phyloP scores from a whole-genome alignment of 2,329 filamentous ascomycete genomes.

The Boeremia exigua region DNA sequence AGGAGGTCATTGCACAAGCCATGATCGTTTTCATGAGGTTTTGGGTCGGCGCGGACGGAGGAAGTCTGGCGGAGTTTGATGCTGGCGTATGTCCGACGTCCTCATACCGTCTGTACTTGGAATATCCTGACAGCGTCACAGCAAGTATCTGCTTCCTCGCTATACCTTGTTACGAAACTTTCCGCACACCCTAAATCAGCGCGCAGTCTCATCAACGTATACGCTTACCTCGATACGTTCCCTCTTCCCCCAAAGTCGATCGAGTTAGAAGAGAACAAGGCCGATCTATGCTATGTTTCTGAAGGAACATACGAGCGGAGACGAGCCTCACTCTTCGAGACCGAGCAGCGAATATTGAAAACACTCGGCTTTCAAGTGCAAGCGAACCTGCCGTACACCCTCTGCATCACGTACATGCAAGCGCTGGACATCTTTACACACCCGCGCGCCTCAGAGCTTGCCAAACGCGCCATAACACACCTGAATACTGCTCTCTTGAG shows the following conservation, averaged over 20 bases:
- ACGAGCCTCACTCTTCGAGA: constrained; percentile 70
- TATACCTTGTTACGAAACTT: constrained; percentile 85
- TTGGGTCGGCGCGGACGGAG: constrained; percentile 68
- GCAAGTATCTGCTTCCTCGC: constrained; percentile 79
- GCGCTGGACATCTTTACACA: constrained; percentile 72
- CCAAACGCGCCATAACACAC: constrained; percentile 72
- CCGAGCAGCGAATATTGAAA: constrained; percentile 78
- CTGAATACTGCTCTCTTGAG: constrained; percentile 87
- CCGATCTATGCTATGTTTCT: constrained; percentile 64
- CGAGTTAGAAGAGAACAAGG: constrained; percentile 41
- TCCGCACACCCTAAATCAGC: constrained; percentile 77
- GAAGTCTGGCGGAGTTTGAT: constrained; percentile 58
- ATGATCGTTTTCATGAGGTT: constrained; percentile 83
- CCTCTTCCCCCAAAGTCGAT: constrained; percentile 62
- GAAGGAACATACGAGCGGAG: constrained; percentile 70
- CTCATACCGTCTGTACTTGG: background rate
- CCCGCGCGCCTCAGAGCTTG: constrained; percentile 58
- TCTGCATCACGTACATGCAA: constrained; percentile 92
- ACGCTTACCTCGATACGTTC: constrained; percentile 76
- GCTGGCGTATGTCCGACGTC: constrained; percentile 60
- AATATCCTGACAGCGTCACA: constrained; percentile 48
- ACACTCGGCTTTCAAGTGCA: constrained; percentile 82
- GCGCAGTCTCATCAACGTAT: constrained; percentile 83
- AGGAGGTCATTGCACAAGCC: constrained; percentile 84
- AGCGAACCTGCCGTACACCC: constrained; percentile 81